A percentile compares a stretch with the other conserved stretches of the same genome.
Evolutionary conservation across 1,284 basidiomycete genomes (phyloP).

Genomic region (Cryptococcus sp.): DNA sequence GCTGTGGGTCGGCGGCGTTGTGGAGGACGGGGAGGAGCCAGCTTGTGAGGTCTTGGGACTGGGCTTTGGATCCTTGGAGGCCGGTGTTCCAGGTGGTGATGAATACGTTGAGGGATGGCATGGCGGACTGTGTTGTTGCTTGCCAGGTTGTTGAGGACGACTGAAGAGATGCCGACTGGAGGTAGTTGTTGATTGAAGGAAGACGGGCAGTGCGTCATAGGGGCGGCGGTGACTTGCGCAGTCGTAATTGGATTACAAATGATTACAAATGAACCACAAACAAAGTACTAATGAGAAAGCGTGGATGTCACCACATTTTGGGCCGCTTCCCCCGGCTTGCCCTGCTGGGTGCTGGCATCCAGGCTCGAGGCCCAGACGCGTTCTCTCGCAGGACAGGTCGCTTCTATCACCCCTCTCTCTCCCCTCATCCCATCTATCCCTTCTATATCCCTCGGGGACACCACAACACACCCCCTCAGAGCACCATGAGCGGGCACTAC

Average conservation of each 20-base stretch:
- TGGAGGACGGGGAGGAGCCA: conserved; percentile 50
- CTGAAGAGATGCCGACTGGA: not conserved
- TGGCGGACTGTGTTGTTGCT: conserved; percentile 9
- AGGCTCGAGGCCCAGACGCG: too few relatives aligned
- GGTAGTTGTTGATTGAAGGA: not conserved
- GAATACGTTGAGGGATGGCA: conserved; percentile 46
- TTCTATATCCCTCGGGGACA: not conserved
- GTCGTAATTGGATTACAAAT: not conserved
- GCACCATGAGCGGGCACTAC: conserved; percentile 60
- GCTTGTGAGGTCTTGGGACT: conserved; percentile 43
- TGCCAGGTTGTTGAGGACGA: too few relatives aligned
- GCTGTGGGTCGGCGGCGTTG: conserved; percentile 24
- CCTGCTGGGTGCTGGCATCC: too few relatives aligned
- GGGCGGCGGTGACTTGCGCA: not conserved
- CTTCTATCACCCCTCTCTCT: not conserved
- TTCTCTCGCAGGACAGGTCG: not conserved
- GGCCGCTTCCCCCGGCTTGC: too few relatives aligned
- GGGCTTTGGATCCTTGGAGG: conserved; percentile 46
- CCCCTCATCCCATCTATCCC: not conserved
- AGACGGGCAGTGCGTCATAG: not conserved
- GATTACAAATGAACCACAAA: conserved; percentile 1
- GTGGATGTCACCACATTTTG: too few relatives aligned
- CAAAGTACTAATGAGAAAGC: not conserved
- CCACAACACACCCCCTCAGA: not conserved
- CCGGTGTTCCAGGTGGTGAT: conserved; percentile 51